Conservation (phyloP, 768 basidiomycete species). For the Russula compacta region DNA sequence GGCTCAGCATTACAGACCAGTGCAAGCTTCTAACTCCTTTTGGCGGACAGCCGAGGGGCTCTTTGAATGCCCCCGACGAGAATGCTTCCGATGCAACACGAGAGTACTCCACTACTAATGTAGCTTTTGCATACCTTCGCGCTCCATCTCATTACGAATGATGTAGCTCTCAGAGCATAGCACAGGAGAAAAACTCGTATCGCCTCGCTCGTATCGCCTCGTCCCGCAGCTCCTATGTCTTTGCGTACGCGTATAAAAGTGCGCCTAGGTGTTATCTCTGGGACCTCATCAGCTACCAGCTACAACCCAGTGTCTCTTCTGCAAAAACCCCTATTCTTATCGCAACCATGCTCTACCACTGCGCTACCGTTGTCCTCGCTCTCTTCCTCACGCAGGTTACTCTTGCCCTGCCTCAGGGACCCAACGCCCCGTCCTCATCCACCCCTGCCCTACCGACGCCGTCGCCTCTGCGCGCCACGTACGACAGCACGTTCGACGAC, state of each 20-base stretch:
- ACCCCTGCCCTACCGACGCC: background rate
- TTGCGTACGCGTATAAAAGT: background rate
- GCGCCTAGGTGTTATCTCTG: background rate
- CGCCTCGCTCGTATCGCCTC: background rate
- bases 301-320: background rate
- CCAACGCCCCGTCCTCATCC: background rate
- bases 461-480: conserved; percentile 22
- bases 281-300: background rate
- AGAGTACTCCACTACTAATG: background rate
- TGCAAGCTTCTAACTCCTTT: too few species aligned
- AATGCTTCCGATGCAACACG: too few species aligned
- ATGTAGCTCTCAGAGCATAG: too few species aligned
- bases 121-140: background rate
- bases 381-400: background rate
- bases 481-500: conserved; percentile 45
- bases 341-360: background rate
- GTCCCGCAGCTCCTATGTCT: background rate
- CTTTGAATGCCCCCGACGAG: too few species aligned
- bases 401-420: background rate
- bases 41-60: too few species aligned
- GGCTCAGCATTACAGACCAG: background rate
- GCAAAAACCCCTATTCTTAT: background rate
- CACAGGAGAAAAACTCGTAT: background rate
- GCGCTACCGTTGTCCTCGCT: background rate
- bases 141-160: background rate